Evolutionary conservation across 805 yeast genomes (phyloP), one percentile per base, ranked within the genome.

Genomic region (Myxozyma mucilagina): DNA sequence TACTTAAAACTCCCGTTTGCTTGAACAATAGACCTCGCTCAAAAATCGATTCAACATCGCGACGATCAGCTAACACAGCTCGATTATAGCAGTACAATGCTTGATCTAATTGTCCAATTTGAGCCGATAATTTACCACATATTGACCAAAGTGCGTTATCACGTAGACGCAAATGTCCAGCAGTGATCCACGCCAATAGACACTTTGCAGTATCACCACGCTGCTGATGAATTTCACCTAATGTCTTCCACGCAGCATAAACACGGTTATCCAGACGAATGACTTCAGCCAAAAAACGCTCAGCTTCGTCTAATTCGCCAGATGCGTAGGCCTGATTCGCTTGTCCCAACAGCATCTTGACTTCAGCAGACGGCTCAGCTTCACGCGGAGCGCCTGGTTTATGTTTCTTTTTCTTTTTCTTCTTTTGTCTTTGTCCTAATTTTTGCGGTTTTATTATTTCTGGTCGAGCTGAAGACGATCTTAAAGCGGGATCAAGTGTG

Each of bases 261-360:
- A 89, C 87, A 66, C 83, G 82, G 13, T 89, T 86, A 70, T 91
- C 97, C 56, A 85, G 79, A 67, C 86, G 84, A 61, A 93, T 85
- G 11, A 90, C 96, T 63, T 79, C 79, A 1, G 70, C 64, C 39
- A 75, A 66, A 10, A 76, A 72, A 56, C 67, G 68, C 29, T 69
- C 73, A 3, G 72, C 67, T 49, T 76, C 76, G n/a, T 70, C 73
- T 20, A 72, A 67, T 24, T 77, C 78, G 68, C 87, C 87, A 52
- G 80, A 80, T 1, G 88, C 96, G 77, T 86, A 91, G 0, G 90
- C 89, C 67, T 86, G 91, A 69, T 90, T 88, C 0, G 96, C 97
- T 66, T 80, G 79, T 9, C 93, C 85, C 24, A 90, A 72, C 57
- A 86, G 70, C 42, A 79, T 76, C 51, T 86, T 79, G 2, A 90